phyloP scores from a whole-genome alignment of 306 rosid species.

The Cucumis cinereus region DNA sequence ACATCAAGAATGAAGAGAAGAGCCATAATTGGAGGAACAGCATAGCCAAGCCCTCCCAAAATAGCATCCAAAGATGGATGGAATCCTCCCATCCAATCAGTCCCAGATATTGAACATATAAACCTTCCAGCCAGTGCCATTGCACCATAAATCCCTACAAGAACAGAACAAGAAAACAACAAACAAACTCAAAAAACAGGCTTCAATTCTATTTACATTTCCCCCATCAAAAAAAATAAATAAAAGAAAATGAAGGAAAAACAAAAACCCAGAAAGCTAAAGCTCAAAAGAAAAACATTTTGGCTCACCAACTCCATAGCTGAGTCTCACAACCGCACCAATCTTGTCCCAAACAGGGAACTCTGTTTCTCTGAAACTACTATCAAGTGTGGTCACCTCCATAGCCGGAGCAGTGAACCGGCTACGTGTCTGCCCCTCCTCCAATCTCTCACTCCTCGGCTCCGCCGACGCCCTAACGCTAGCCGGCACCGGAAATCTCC shows the following conservation, averaged over 20 bases:
- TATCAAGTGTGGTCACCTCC: conserved; percentile 70
- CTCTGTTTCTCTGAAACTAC: conserved; percentile 48
- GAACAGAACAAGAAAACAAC: not conserved
- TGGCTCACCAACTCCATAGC: conserved; percentile 79
- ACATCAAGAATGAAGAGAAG: conserved; percentile 91
- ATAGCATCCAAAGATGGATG: conserved; percentile 72
- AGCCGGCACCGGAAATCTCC: conserved; percentile 12
- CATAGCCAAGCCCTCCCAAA: conserved; percentile 78
- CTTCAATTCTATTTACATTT: not conserved
- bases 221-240: not conserved
- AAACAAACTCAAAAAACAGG: not conserved
- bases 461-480: conserved; percentile 55
- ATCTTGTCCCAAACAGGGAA: conserved; percentile 91
- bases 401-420: conserved; percentile 59
- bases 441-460: conserved; percentile 39
- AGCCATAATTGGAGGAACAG: conserved; percentile 93
- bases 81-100: conserved; percentile 77
- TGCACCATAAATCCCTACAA: conserved; percentile 78
- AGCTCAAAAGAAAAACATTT: not conserved
- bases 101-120: conserved; percentile 77
- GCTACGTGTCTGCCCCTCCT: conserved; percentile 26
- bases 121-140: conserved; percentile 87
- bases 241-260: not conserved
- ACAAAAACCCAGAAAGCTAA: not conserved
- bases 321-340: conserved; percentile 81